These are phyloP conservation scores for Cynara cardunculus DNA, from an alignment of 129 eudicot genomes.

Conservation along the genomic window DNA sequence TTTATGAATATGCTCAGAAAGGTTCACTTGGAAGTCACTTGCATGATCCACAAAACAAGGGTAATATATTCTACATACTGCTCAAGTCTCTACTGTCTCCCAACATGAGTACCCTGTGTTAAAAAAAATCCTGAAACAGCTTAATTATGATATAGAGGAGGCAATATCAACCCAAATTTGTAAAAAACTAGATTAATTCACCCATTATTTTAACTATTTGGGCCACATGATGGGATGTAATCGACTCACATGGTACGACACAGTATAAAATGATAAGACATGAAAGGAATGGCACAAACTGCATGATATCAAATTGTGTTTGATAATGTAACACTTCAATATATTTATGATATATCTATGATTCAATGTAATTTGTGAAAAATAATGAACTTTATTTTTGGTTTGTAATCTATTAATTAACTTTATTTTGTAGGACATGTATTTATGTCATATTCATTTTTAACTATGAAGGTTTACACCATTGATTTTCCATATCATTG, in stretches of 20 bases:
- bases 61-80: constrained; percentile 27
- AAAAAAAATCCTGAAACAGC: neutral
- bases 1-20: constrained; percentile 91
- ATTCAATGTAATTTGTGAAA: neutral
- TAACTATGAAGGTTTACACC: no score
- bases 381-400: neutral
- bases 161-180: neutral
- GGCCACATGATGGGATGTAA: neutral
- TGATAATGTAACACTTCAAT: neutral
- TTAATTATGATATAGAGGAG: neutral
- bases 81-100: neutral
- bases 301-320: neutral
- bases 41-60: constrained; percentile 90
- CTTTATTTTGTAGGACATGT: neutral
- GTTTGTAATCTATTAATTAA: neutral
- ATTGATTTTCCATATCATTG: neutral
- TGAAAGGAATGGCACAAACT: neutral
- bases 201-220: neutral
- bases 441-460: neutral
- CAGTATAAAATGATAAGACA: neutral
- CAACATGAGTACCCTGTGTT: neutral
- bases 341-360: no score
- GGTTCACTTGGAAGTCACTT: constrained; percentile 86
- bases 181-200: neutral
- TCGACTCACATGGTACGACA: neutral